Conservation (phyloP, 1,284 basidiomycete species). For the Sporisorium reilianum region DNA sequence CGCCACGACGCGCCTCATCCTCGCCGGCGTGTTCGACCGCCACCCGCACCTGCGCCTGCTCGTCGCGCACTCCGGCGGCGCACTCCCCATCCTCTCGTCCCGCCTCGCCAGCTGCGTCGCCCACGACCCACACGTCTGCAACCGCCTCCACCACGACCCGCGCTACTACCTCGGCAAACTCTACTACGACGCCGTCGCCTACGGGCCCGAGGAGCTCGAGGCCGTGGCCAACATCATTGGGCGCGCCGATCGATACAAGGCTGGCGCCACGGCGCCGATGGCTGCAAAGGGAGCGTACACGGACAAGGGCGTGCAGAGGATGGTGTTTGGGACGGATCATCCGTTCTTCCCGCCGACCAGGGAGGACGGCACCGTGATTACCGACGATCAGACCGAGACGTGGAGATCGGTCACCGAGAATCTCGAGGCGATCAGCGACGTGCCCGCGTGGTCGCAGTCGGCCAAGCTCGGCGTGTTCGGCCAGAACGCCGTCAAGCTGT, state of each 20-base stretch:
- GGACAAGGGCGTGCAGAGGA: constrained; percentile 73
- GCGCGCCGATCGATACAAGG: constrained; percentile 73
- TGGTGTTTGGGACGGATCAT: constrained; percentile 88
- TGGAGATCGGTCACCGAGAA: constrained; percentile 87
- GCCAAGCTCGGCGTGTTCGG: constrained; percentile 26
- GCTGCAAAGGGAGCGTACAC: background rate
- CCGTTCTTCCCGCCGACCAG: constrained; percentile 87
- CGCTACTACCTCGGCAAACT: constrained; percentile 79
- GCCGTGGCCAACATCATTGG: constrained; percentile 79
- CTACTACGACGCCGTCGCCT: constrained; percentile 84
- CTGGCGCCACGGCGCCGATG: background rate
- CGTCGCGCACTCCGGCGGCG: constrained; percentile 85
- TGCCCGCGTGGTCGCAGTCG: constrained; percentile 64
- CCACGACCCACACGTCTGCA: constrained; percentile 82
- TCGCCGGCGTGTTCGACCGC: constrained; percentile 82
- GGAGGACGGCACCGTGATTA: constrained; percentile 69
- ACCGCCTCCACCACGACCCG: constrained; percentile 82
- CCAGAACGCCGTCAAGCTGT: constrained; percentile 27
- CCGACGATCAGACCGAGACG: constrained; percentile 57
- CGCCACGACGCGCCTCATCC: constrained; percentile 81
- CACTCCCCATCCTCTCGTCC: constrained; percentile 81
- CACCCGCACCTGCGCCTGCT: constrained; percentile 80
- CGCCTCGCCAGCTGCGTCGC: constrained; percentile 83
- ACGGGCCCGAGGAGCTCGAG: constrained; percentile 83
- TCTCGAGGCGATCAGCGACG: constrained; percentile 79